Base-by-base conservation (phyloP, 208 protist species). In the Wallacemonas sp. region DNA sequence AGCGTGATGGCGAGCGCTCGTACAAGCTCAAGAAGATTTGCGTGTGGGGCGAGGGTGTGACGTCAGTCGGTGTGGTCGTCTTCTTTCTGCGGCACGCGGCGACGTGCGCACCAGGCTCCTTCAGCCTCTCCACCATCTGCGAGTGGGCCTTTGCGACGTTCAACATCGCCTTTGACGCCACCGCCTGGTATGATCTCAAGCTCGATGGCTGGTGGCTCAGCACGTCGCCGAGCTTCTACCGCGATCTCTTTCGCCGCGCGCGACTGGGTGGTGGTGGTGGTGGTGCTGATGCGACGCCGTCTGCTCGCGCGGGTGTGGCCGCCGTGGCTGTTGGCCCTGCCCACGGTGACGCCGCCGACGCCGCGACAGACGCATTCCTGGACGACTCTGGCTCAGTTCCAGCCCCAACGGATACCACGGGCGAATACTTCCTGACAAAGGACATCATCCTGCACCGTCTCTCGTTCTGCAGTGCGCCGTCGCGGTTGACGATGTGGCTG, bases 81-180 rank as follows among this genome's bases (percentile, higher is more conserved):
- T 88, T 85, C 62, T 88, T 80, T 39, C 17, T 78, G 41, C 69
- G 77, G 12, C 84, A 91, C 64, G 62, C 63, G 38, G 23, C 38
- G 14, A 93, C 83, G n/a, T 91, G 87, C 58, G 83, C 79, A 14
- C 54, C 76, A 46, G 84, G 81, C 33, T 79, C 81, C 14, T 89
- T 81, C 70, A 91, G 81, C 48, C 55, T 87, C 19, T 74, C 87
- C 0, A 91, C 74, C 26, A 85, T 93, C 67, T 84, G 72, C 41
- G 87, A 93, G 72, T 93, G 87, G 80, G 19, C 43, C 2, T 90
- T 93, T 29, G 82, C 60, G 16, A 33, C 46, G 21, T 87, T 76
- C 70, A 93, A 88, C 69, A 74, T 93, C 54, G 32, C 64, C 52
- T 93, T 72, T 57, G 87, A 93, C 61, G 78, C 57, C 46, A 82